These are phyloP conservation scores for Ophiocytium majus DNA, from an alignment of 352 stramenopile genomes.

Conservation along the genomic window DNA sequence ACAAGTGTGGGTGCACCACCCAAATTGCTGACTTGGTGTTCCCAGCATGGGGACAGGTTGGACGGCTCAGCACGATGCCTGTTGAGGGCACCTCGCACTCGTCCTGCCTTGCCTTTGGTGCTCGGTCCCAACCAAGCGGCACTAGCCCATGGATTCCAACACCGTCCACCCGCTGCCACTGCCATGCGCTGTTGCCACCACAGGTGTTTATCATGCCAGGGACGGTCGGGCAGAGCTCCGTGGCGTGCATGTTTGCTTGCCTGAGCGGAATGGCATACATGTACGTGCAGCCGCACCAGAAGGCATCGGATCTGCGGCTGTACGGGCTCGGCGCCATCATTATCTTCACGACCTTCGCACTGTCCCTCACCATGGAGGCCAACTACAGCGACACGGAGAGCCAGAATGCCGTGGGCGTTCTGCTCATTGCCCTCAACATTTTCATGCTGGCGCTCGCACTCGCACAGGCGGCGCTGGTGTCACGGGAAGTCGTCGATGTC, in stretches of 20 bases:
- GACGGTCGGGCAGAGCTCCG: conserved; percentile 29
- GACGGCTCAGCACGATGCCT: too few species aligned
- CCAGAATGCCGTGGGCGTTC: not conserved
- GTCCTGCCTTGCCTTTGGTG: too few species aligned
- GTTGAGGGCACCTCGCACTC: too few species aligned
- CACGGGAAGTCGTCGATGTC: too few species aligned
- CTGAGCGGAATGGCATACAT: not conserved
- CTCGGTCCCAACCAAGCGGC: too few species aligned
- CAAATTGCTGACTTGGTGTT: too few species aligned
- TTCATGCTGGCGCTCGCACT: not conserved
- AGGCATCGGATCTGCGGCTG: not conserved
- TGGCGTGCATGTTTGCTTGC: conserved; percentile 30
- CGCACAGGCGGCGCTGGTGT: not conserved
- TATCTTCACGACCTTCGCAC: not conserved
- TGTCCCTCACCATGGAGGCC: not conserved
- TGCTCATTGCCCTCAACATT: not conserved
- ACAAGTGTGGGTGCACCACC: too few species aligned
- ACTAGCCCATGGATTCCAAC: too few species aligned
- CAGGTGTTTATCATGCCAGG: conserved; percentile 49
- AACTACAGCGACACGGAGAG: not conserved
- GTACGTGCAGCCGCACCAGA: not conserved
- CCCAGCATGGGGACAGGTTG: too few species aligned
- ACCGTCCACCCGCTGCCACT: too few species aligned
- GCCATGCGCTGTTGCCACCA: too few species aligned
- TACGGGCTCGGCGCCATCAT: not conserved